These are phyloP conservation scores for Aspergillus alliaceus DNA, from an alignment of 2,329 filamentous ascomycete genomes.

Conservation along the genomic window DNA sequence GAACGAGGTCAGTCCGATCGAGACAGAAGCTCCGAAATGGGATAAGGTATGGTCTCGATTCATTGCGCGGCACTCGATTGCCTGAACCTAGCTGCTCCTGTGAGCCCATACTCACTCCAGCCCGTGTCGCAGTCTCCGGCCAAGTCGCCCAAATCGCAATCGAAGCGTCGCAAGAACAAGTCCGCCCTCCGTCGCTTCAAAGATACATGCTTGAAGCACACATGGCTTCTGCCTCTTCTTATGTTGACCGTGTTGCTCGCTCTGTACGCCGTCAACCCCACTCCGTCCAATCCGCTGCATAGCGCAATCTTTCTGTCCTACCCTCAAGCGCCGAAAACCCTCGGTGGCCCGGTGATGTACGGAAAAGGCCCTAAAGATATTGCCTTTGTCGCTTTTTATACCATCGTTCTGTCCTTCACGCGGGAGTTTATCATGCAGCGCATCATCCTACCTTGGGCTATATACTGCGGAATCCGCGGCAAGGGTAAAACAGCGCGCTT, in stretches of 20 bases:
- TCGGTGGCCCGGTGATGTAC: conserved; percentile 64
- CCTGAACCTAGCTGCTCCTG: not conserved
- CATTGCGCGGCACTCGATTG: not conserved
- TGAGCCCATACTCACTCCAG: conserved; percentile 9
- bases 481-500: conserved; percentile 82
- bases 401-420: conserved; percentile 83
- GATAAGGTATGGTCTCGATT: conserved; percentile 26
- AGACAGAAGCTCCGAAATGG: conserved; percentile 28
- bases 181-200: conserved; percentile 46
- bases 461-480: conserved; percentile 66
- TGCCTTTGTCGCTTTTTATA: conserved; percentile 87
- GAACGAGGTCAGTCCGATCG: conserved; percentile 36
- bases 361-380: conserved; percentile 87
- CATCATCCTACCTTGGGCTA: conserved; percentile 73
- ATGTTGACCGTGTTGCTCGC: conserved; percentile 64
- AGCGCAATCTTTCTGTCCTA: conserved; percentile 90
- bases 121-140: conserved; percentile 24
- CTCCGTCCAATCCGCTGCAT: conserved; percentile 73
- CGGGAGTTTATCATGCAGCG: conserved; percentile 96
- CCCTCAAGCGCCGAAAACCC: conserved; percentile 59
- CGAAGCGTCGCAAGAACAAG: conserved; percentile 46
- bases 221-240: conserved; percentile 68
- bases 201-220: conserved; percentile 50
- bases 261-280: conserved; percentile 74
- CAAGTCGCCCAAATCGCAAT: conserved; percentile 35